Evolutionary conservation across 257 asterid species (phyloP), one percentile per base, ranked within the genome.

Genomic region (Capsicum chinense): DNA sequence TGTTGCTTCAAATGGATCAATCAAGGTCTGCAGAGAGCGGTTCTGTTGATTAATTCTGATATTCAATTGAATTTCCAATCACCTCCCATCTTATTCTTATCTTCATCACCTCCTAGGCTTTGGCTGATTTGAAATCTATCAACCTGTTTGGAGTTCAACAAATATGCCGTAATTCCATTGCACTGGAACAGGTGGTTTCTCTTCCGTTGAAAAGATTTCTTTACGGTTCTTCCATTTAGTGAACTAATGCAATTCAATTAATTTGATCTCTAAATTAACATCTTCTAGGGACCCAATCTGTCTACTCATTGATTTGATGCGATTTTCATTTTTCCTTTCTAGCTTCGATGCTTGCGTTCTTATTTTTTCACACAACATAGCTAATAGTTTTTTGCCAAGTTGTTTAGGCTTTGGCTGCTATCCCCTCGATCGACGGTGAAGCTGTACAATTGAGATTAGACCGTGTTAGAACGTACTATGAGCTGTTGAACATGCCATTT

Each of bases 131-230:
- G 92, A 94, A 89, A 84, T 93, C 97, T 58, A 94, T 97, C 91
- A 97, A 95, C 93, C 98, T 97, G 88, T 95, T 95, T 81, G 99
- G 99, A 26, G 98, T 97, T 85, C 99, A 97, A 90, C 99, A 97
- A 90, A 93, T 97, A 89, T 95, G 98, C 86, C 98, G 99, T 81
- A 95, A 97, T 87, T 92, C 99, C 86, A 97, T 97, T 87, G 98
- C 99, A 37, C 90, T 97, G 85, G 99, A 97, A 87, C 99, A 93
- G 98, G 99, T 97, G 56, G 50, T 6, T 13, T 74, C 84, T 52
- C 58, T 52, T 84, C 54, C 33, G 48, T 78, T 78, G 82, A 54
- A 54, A 54, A 26, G 78, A 39, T 76, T 80, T 68, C 79, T 52
- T 47, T 83, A 14, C 58, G 73, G 26, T 66, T 50, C 44, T 83